Conservation (phyloP, 257 asterid genomes). For the Parsonsia alboflavescens region DNA sequence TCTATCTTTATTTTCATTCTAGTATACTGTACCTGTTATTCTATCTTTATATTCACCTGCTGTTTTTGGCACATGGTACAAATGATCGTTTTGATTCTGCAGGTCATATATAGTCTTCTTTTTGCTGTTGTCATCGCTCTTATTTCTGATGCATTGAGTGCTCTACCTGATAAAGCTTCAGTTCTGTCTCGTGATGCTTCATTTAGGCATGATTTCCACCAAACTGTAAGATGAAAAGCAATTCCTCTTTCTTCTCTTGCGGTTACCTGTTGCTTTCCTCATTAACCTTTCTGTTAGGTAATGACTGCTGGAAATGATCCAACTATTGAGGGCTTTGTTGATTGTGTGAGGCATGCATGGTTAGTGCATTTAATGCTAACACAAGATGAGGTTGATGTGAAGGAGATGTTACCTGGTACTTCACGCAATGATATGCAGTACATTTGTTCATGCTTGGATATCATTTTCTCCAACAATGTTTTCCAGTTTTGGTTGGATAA, state of each 20-base stretch:
- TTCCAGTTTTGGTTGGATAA: slow-evolving; percentile 86
- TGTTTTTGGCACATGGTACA: slow-evolving; percentile 13
- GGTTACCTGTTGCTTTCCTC: slow-evolving; percentile 7
- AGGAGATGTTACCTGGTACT: slow-evolving; percentile 44
- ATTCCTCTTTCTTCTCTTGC: slow-evolving; percentile 7
- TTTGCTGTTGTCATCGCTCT: slow-evolving; percentile 81
- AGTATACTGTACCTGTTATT: background rate
- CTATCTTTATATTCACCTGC: background rate
- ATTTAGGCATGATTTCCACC: slow-evolving; percentile 75
- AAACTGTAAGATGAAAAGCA: slow-evolving; percentile 57
- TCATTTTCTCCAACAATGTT: slow-evolving; percentile 65
- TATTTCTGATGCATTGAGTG: slow-evolving; percentile 85
- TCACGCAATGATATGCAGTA: slow-evolving; percentile 44
- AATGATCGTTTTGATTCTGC: slow-evolving; percentile 32
- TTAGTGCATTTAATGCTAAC: slow-evolving; percentile 79
- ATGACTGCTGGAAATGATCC: slow-evolving; percentile 75
- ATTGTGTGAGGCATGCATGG: slow-evolving; percentile 93
- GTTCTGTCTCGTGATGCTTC: slow-evolving; percentile 69
- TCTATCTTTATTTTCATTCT: too few relatives aligned
- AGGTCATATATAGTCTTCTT: slow-evolving; percentile 81
- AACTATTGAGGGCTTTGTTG: slow-evolving; percentile 69
- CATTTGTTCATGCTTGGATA: slow-evolving; percentile 67
- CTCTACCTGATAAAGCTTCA: slow-evolving; percentile 54
- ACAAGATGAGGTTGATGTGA: slow-evolving; percentile 56
- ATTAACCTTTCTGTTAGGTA: slow-evolving; percentile 45